These are phyloP conservation scores for Coemansia sp. DNA, from an alignment of 192 early-diverging fungal genomes.

Conservation along the genomic window DNA sequence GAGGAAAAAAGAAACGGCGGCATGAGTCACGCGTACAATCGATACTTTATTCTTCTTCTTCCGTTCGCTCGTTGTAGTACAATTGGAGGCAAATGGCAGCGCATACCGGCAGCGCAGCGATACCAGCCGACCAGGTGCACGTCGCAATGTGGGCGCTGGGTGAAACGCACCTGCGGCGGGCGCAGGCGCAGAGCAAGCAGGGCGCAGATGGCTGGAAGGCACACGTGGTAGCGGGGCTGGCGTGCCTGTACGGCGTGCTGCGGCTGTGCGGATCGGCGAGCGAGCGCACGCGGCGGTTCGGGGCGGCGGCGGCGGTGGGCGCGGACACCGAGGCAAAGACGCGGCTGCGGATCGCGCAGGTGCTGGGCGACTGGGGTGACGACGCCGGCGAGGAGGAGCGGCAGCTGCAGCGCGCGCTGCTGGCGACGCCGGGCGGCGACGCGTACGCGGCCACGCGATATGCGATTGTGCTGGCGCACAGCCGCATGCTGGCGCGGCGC, in stretches of 20 bases:
- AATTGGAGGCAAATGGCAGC: no score
- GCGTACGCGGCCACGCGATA: slow-evolving; percentile 13
- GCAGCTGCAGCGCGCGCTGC: slow-evolving; percentile 31
- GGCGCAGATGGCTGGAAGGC: slow-evolving; percentile 5
- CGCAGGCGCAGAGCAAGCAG: slow-evolving; percentile 10
- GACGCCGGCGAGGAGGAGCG: slow-evolving; percentile 25
- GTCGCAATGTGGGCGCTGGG: slow-evolving; percentile 26
- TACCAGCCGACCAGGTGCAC: slow-evolving; percentile 21
- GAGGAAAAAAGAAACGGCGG: no score
- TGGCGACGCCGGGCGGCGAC: slow-evolving; percentile 26
- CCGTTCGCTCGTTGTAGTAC: no score
- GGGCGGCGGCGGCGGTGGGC: slow-evolving; percentile 2
- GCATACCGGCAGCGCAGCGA: neutral
- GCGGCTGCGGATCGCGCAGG: slow-evolving; percentile 39
- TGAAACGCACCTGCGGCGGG: slow-evolving; percentile 32
- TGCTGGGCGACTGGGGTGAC: slow-evolving; percentile 26
- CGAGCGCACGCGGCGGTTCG: slow-evolving; percentile 7
- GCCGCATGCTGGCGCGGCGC: slow-evolving; percentile 26
- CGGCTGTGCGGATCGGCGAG: slow-evolving; percentile 16
- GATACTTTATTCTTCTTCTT: no score
- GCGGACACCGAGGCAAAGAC: slow-evolving; percentile 40
- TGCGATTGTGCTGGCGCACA: slow-evolving; percentile 24
- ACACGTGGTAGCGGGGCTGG: slow-evolving; percentile 15
- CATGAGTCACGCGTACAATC: no score
- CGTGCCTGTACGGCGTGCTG: slow-evolving; percentile 35